Evolutionary conservation across 1,284 basidiomycete species (phyloP).

Genomic region (Rhizoctonia solani): DNA sequence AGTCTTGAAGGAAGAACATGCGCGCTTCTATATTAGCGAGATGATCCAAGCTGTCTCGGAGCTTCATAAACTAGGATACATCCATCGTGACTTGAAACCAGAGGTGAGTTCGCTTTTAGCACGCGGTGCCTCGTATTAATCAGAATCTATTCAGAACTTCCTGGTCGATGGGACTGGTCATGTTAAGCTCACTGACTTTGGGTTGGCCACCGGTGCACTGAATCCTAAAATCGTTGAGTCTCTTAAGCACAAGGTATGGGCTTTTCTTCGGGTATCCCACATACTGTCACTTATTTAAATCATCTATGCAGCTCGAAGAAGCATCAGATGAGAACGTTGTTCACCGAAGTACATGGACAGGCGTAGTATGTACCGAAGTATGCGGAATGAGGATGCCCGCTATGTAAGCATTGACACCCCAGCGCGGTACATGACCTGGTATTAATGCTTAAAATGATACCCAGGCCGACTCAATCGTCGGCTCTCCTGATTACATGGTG

Average conservation of each 20-base stretch:
- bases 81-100: constrained; percentile 97
- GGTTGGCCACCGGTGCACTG: constrained; percentile 93
- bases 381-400: constrained; percentile 87
- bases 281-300: neutral
- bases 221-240: constrained; percentile 96
- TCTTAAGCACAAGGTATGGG: constrained; percentile 81
- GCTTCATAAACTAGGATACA: constrained; percentile 92
- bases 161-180: constrained; percentile 94
- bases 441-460: neutral
- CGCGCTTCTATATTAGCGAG: constrained; percentile 91
- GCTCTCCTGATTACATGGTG: constrained; percentile 98
- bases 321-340: constrained; percentile 93
- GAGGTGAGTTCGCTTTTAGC: constrained; percentile 60
- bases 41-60: constrained; percentile 94
- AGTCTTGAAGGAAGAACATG: constrained; percentile 93
- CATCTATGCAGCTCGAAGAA: constrained; percentile 75
- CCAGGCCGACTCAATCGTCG: constrained; percentile 95
- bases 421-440: neutral
- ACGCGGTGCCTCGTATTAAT: neutral
- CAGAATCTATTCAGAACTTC: constrained; percentile 75
- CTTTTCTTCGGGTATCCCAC: constrained; percentile 21
- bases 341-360: constrained; percentile 91
- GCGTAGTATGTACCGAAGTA: constrained; percentile 91
- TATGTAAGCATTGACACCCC: constrained; percentile 52
- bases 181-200: constrained; percentile 98